Base-by-base conservation (phyloP, 2,329 filamentous ascomycete species). In the Verticillium albo-atrum region DNA sequence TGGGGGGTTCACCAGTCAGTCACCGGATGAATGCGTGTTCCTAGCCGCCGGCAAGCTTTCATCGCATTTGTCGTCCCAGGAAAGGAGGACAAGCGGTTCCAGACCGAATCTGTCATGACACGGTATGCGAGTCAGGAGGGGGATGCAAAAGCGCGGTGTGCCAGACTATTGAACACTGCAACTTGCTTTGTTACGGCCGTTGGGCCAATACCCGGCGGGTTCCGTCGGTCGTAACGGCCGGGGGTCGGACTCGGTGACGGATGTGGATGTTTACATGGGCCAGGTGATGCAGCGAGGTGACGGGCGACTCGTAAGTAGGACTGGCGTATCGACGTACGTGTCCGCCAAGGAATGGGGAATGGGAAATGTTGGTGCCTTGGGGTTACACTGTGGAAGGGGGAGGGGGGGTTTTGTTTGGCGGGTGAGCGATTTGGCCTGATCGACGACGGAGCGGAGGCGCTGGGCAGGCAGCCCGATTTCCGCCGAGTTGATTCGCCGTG, bases 391-490 rank as follows among this genome's bases (percentile, higher is more conserved):
- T 34, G n/a, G 54, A 28, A 14, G 47, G 42, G 25, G n/a, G 42
- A 28, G 15, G 47, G 42, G 25, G n/a, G 42, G n/a, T 6, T 50
- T 23, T 54, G 25, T 54, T 54, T 54, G 52, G 52, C 42, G 42
- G 25, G n/a, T 20, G 42, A 50, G 42, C 42, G 42, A 50, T 50
- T 50, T 50, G 58, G 50, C 55, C 50, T 50, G 35, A 59, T 61
- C 42, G 27, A 54, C 59, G 54, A 35, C 26, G 30, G n/a, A 56
- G 60, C 61, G 61, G 61, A 56, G 57, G 30, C 35, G 50, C 42
- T 60, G 61, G n/a, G 62, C 62, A 63, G 61, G 61, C 61, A 60
- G 55, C 61, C 32, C 60, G 34, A 60, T 63, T 62, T n/a, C 34
- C 35, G 20, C 17, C 30, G 27, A 51, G 20, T 4, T 62, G 60